Conservation (phyloP, 2,329 filamentous ascomycete genomes). For the Diaporthe nobilis region DNA sequence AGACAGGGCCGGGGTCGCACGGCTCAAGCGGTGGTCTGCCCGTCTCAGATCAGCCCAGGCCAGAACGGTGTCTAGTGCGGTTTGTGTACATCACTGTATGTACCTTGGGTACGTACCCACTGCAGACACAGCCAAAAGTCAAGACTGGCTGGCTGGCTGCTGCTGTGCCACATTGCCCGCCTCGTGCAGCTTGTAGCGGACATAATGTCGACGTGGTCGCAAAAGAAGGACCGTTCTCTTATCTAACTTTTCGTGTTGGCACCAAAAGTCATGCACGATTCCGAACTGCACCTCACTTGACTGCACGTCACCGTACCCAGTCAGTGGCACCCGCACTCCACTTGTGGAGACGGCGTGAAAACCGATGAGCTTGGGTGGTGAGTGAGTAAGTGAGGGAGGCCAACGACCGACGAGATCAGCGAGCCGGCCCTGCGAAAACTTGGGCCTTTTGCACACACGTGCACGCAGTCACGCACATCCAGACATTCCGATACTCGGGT, state of each 20-base stretch:
- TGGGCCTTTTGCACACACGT: conserved; percentile 8
- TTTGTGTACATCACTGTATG: not conserved
- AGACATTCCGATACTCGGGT: not conserved
- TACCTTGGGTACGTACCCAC: not conserved
- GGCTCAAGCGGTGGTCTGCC: conserved; percentile 18
- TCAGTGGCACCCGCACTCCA: conserved; percentile 23
- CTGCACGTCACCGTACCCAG: conserved; percentile 32
- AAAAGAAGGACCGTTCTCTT: not conserved
- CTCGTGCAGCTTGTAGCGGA: not conserved
- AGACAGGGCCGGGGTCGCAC: conserved; percentile 18
- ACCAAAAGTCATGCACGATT: conserved; percentile 29
- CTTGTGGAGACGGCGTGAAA: conserved; percentile 15
- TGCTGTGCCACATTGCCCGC: conserved; percentile 10
- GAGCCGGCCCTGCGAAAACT: not conserved
- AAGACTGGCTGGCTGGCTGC: too few species aligned
- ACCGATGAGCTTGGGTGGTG: conserved; percentile 12
- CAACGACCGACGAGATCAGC: conserved; percentile 7
- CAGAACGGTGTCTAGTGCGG: not conserved
- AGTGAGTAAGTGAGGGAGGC: not conserved
- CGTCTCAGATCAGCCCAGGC: conserved; percentile 24
- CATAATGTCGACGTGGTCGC: conserved; percentile 1
- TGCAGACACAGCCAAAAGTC: not conserved
- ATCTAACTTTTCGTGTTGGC: conserved; percentile 24
- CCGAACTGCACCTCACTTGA: conserved; percentile 15
- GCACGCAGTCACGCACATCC: not conserved